phyloP scores from a whole-genome alignment of 164 flowering plant species.

The Chimonanthus salicifolius region DNA sequence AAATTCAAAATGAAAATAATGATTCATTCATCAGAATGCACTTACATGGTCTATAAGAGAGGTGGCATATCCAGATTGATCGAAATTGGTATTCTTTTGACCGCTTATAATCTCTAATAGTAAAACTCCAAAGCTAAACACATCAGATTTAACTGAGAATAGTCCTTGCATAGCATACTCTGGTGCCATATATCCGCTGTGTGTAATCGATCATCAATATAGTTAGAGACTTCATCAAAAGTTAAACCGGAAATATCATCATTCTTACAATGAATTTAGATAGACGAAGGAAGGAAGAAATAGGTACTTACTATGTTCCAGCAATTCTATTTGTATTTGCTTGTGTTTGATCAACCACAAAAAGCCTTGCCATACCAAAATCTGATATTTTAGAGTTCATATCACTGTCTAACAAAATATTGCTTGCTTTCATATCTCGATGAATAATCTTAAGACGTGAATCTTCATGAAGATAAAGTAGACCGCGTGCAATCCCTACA shows the following conservation, averaged over 20 bases:
- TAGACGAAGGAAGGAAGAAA: not conserved
- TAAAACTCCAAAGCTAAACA: slow-evolving; percentile 15
- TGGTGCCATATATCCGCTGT: slow-evolving; percentile 25
- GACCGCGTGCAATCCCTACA: slow-evolving; percentile 43
- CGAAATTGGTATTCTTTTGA: slow-evolving; percentile 2
- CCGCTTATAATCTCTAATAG: slow-evolving; percentile 14
- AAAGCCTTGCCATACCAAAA: slow-evolving; percentile 41
- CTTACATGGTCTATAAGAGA: slow-evolving; percentile 2
- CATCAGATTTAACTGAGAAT: slow-evolving; percentile 6
- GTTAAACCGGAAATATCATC: not conserved
- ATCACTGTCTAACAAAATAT: slow-evolving; percentile 37
- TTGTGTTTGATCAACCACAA: slow-evolving; percentile 21
- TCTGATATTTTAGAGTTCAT: slow-evolving; percentile 44
- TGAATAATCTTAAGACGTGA: slow-evolving; percentile 45
- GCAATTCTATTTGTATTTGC: slow-evolving; percentile 19
- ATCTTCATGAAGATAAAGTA: slow-evolving; percentile 57
- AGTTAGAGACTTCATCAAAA: not conserved
- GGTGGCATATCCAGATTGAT: not conserved
- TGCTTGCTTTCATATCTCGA: slow-evolving; percentile 54
- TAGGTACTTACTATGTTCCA: slow-evolving; percentile 34
- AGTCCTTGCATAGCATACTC: slow-evolving; percentile 9
- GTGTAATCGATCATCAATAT: too few species aligned
- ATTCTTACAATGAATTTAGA: not conserved
- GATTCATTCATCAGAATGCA: not conserved
- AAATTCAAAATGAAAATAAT: not conserved